Percentiles rank a stretch among this genome's conserved stretches.
Evolutionary conservation across 306 rosid species (phyloP).

Genomic region (Cotoneaster glaucophyllus): DNA sequence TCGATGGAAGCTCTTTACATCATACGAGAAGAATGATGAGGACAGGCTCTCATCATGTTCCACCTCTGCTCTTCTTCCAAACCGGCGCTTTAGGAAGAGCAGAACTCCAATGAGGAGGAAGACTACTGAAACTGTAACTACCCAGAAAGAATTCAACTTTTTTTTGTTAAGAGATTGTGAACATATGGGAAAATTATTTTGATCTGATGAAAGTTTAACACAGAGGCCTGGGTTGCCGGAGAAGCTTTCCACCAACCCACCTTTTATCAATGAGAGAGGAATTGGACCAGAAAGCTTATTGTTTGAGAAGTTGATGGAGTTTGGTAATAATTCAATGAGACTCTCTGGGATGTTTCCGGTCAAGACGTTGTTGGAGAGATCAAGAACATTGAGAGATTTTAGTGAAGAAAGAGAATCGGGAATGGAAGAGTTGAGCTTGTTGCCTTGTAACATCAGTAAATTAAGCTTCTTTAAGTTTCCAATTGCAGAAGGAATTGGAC

Average conservation of each 20-base stretch:
- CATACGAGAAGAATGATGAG: conserved; percentile 57
- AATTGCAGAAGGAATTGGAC: conserved; percentile 78
- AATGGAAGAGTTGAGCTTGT: conserved; percentile 64
- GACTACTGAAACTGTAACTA: conserved; percentile 48
- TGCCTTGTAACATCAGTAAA: conserved; percentile 69
- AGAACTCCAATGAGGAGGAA: conserved; percentile 56
- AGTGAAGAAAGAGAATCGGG: conserved; percentile 64
- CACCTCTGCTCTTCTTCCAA: conserved; percentile 35
- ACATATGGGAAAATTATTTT: conserved; percentile 53
- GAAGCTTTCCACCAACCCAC: conserved; percentile 84
- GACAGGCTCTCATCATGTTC: conserved; percentile 71
- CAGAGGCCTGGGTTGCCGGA: conserved; percentile 78
- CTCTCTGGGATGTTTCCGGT: conserved; percentile 86
- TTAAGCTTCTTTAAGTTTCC: conserved; percentile 66
- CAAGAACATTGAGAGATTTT: conserved; percentile 80
- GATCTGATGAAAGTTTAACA: conserved; percentile 47
- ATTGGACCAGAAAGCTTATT: conserved; percentile 80
- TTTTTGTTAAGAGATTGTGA: conserved; percentile 29
- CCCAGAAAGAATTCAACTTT: conserved; percentile 68
- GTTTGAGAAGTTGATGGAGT: conserved; percentile 80
- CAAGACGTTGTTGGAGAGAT: conserved; percentile 71
- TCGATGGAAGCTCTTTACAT: conserved; percentile 82
- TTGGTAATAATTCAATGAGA: conserved; percentile 60
- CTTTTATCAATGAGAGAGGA: conserved; percentile 65
- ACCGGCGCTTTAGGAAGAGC: conserved; percentile 55